Conservation (phyloP, 2,329 filamentous ascomycete species). For the Epichloe sp. region DNA sequence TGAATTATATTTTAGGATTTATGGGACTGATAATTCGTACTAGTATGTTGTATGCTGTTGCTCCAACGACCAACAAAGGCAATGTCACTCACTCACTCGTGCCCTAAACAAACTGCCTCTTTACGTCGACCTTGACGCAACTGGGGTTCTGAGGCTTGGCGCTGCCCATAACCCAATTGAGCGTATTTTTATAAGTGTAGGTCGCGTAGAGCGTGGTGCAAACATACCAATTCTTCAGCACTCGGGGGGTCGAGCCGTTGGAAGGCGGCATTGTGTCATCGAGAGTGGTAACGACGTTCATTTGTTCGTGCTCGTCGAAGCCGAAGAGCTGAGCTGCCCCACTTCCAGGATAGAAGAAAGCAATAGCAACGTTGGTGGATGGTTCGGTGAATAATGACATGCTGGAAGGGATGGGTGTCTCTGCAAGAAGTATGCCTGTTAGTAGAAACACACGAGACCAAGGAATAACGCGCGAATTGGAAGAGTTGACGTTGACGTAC, state of each 20-base stretch:
- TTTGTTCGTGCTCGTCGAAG: slow-evolving; percentile 9
- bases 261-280: slow-evolving; percentile 9
- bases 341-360: slow-evolving; percentile 7
- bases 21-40: no score
- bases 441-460: no score
- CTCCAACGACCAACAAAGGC: no score
- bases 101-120: slow-evolving; percentile 7
- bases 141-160: slow-evolving; percentile 12
- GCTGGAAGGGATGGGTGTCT: background rate
- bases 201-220: slow-evolving; percentile 7
- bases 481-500: background rate
- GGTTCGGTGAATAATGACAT: slow-evolving; percentile 8
- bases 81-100: background rate
- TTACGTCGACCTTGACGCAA: slow-evolving; percentile 12
- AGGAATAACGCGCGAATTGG: no score
- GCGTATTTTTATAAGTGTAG: background rate
- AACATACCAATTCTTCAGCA: slow-evolving; percentile 10
- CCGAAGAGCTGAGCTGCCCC: slow-evolving; percentile 12
- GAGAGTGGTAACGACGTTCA: slow-evolving; percentile 9
- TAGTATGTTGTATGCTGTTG: no score
- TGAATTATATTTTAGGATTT: no score
- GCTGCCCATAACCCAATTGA: slow-evolving; percentile 9
- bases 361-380: slow-evolving; percentile 10
- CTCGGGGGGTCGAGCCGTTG: background rate
- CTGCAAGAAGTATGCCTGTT: background rate